Base-by-base conservation (phyloP, 2,329 filamentous ascomycete species). In the Fusarium graminum region DNA sequence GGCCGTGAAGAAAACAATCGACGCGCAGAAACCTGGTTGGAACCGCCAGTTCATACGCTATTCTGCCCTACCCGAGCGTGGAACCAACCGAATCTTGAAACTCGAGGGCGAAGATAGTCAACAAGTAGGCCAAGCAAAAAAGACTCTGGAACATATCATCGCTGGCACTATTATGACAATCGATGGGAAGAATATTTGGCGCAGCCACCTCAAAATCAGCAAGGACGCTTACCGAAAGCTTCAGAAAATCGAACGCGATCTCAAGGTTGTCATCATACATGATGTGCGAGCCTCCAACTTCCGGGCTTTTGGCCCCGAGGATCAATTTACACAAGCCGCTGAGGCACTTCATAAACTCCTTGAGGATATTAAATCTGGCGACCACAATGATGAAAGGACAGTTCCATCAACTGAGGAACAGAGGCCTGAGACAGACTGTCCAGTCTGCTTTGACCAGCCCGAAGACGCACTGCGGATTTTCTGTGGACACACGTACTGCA, bases 401-500 rank as follows among this genome's bases (percentile, higher is more conserved):
- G 12, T 17, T 14, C 22, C 34, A 7, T 3, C 36, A 32, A 14
- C 2, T 1, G 13, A 14, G 6, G 19, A 10, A 3, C 7, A 16
- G 1, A 8, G 29, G 3, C 3, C 17, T 1, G 22, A 49, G 66
- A 74, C 44, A 78, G 79, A 59, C 5, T 65, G 62, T 7, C 50
- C 75, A 0, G 72, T 79, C 8, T 83, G 80, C 52, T 79, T 73
- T 69, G 75, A 64, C 13, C 73, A 75, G 26, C 75, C 76, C 1
- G 77, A 80, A n/a, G 71, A 79, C 6, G 65, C 77, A 1, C 54
- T 82, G 13, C 66, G 40, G 11, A 79, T 74, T 7, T 40, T 49
- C 3, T 83, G 81, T 63, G 69, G 64, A 2, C 81, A 84, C 58
- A 38, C 73, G 12, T 83, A 82, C 61, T 84, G 81, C 65, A 59